A percentile compares a stretch with the other conserved stretches of the same genome.
phyloP scores from a whole-genome alignment of 1,139 yeast species.

The Blastobotrys serpentis region DNA sequence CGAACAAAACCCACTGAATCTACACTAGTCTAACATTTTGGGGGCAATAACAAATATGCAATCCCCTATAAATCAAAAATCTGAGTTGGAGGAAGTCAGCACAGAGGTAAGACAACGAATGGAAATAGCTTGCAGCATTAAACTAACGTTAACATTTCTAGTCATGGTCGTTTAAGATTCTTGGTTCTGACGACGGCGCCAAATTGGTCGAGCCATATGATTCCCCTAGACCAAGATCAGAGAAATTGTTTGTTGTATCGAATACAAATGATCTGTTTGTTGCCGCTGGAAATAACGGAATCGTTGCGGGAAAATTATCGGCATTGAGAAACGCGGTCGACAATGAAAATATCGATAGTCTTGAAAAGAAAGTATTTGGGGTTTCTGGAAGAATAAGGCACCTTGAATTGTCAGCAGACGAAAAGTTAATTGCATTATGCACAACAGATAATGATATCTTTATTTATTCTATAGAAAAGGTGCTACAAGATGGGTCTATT shows the following conservation, averaged over 20 bases:
- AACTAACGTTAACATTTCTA: no score
- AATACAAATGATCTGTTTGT: conserved; percentile 24
- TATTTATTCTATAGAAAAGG: conserved; percentile 15
- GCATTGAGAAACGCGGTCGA: conserved; percentile 20
- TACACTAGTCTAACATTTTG: background rate
- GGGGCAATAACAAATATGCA: background rate
- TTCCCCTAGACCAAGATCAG: conserved; percentile 20
- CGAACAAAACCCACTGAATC: background rate
- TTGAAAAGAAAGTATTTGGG: conserved; percentile 4
- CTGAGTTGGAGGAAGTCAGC: conserved; percentile 1
- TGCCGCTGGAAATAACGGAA: conserved; percentile 26
- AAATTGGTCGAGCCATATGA: conserved; percentile 22
- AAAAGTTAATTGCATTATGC: conserved; percentile 21
- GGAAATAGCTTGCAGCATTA: no score
- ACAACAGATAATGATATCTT: conserved; percentile 17
- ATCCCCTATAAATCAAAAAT: background rate
- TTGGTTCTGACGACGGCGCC: conserved; percentile 27
- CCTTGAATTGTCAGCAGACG: conserved; percentile 27
- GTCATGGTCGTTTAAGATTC: conserved; percentile 30
- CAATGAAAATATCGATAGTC: background rate
- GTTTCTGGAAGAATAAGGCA: conserved; percentile 15
- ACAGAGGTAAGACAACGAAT: conserved; percentile 16
- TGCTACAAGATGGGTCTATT: conserved; percentile 6
- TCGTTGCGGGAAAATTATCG: conserved; percentile 22
- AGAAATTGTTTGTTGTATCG: conserved; percentile 24